These are phyloP conservation scores for Botrytis medusae DNA, from an alignment of 2,329 filamentous ascomycete genomes.

Conservation along the genomic window DNA sequence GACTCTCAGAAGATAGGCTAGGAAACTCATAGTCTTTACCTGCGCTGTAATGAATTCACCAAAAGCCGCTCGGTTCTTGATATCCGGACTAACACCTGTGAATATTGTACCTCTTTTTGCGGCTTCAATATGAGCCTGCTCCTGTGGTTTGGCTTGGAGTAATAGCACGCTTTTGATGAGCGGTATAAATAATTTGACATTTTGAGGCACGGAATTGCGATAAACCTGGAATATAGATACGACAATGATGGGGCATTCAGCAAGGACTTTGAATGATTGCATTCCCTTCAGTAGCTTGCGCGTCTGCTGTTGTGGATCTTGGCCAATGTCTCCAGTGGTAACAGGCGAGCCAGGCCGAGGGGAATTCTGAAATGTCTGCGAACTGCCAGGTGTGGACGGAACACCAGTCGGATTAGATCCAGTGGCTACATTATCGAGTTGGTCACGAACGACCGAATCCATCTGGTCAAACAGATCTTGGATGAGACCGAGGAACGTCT, in stretches of 20 bases:
- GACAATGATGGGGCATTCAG: constrained; percentile 97
- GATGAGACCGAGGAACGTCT: constrained; percentile 86
- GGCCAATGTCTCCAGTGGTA: constrained; percentile 76
- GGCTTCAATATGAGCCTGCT: constrained; percentile 86
- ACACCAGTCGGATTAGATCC: constrained; percentile 53
- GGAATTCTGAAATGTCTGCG: constrained; percentile 72
- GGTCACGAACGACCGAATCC: constrained; percentile 91
- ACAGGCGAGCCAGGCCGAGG: constrained; percentile 88
- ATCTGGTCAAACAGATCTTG: constrained; percentile 95
- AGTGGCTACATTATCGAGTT: constrained; percentile 76
- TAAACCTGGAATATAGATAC: constrained; percentile 98
- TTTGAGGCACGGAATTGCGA: constrained; percentile 71
- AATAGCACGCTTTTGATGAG: constrained; percentile 88
- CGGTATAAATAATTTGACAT: constrained; percentile 90
- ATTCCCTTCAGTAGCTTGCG: constrained; percentile 86
- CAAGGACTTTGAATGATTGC: constrained; percentile 98
- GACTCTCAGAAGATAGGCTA: constrained; percentile 87
- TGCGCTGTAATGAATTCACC: constrained; percentile 97
- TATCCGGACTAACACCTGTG: constrained; percentile 87
- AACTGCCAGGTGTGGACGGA: constrained; percentile 66
- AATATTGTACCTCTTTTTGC: constrained; percentile 78
- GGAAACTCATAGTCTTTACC: constrained; percentile 98
- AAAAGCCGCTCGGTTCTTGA: constrained; percentile 91
- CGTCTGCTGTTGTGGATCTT: constrained; percentile 77
- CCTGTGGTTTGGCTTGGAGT: constrained; percentile 88